These are phyloP conservation scores for Rhizopus microsporus DNA, from an alignment of 371 early-diverging fungal species.

Conservation along the genomic window DNA sequence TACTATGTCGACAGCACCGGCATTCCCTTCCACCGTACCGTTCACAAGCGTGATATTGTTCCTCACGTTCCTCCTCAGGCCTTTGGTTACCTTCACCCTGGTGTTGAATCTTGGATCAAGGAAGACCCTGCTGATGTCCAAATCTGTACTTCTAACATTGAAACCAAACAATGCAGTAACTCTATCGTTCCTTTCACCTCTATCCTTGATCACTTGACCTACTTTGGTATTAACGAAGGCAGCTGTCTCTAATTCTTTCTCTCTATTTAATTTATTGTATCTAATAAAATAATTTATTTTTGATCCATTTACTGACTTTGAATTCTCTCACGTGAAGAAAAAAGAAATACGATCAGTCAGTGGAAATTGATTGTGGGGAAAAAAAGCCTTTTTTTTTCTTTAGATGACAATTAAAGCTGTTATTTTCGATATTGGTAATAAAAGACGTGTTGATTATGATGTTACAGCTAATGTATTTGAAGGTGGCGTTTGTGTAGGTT, in stretches of 20 bases:
- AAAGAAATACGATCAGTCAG: constrained; percentile 4
- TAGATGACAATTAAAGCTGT: constrained; percentile 22
- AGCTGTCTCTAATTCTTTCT: constrained; percentile 3
- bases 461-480: neutral
- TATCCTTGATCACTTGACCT: constrained; percentile 23
- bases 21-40: constrained; percentile 40
- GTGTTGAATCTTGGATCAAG: constrained; percentile 50
- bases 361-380: neutral
- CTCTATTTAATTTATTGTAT: neutral
- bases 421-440: constrained; percentile 24
- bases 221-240: constrained; percentile 12
- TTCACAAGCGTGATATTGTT: constrained; percentile 45
- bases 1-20: constrained; percentile 30
- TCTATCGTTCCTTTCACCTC: constrained; percentile 28
- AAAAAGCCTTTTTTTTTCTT: neutral
- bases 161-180: constrained; percentile 19
- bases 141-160: constrained; percentile 17
- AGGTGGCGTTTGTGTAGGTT: constrained; percentile 84
- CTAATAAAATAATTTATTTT: constrained; percentile 1
- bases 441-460: neutral
- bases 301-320: neutral
- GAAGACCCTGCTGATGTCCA: constrained; percentile 5
- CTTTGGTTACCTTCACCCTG: constrained; percentile 48
- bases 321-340: too few relatives aligned
- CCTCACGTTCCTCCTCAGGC: constrained; percentile 54